Conservation (phyloP, 805 yeast genomes). For the Yarrowia sp. region DNA sequence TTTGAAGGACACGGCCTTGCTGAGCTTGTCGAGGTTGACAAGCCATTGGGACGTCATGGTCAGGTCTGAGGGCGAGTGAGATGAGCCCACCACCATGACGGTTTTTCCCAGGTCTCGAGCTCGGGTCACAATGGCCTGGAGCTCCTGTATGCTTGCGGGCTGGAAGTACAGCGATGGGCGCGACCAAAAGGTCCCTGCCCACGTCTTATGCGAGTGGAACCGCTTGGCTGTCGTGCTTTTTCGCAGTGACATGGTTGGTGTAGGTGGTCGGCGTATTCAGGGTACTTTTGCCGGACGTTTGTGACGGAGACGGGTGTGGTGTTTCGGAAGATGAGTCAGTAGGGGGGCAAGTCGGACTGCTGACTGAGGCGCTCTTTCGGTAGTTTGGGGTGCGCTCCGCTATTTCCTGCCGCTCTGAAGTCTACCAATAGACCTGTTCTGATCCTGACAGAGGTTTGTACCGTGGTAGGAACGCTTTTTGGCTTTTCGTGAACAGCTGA, state of each 20-base stretch:
- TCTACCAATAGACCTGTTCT: background rate
- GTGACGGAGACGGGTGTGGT: background rate
- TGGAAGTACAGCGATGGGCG: slow-evolving; percentile 75
- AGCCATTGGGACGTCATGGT: slow-evolving; percentile 89
- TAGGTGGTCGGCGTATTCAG: too few species aligned
- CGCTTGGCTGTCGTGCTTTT: slow-evolving; percentile 19
- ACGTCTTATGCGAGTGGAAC: slow-evolving; percentile 51
- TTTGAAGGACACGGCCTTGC: slow-evolving; percentile 44
- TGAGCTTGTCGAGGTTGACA: slow-evolving; percentile 74
- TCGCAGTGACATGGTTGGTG: slow-evolving; percentile 1
- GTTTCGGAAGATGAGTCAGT: too few species aligned
- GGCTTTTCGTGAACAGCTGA: slow-evolving; percentile 1
- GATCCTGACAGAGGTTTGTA: background rate
- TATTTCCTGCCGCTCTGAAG: background rate
- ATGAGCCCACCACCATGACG: slow-evolving; percentile 82
- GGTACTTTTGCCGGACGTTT: too few species aligned
- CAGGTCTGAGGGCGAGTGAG: slow-evolving; percentile 90
- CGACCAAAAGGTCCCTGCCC: slow-evolving; percentile 89
- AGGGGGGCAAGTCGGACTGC: too few species aligned
- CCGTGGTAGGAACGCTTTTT: background rate
- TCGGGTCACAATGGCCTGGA: slow-evolving; percentile 57
- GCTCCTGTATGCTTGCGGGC: slow-evolving; percentile 68
- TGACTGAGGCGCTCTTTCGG: too few species aligned
- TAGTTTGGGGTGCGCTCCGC: background rate
- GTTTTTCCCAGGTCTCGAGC: slow-evolving; percentile 63